Evolutionary conservation across 768 basidiomycete species (phyloP), one percentile per base, ranked within the genome.

Genomic region (Lentinula detonsa): DNA sequence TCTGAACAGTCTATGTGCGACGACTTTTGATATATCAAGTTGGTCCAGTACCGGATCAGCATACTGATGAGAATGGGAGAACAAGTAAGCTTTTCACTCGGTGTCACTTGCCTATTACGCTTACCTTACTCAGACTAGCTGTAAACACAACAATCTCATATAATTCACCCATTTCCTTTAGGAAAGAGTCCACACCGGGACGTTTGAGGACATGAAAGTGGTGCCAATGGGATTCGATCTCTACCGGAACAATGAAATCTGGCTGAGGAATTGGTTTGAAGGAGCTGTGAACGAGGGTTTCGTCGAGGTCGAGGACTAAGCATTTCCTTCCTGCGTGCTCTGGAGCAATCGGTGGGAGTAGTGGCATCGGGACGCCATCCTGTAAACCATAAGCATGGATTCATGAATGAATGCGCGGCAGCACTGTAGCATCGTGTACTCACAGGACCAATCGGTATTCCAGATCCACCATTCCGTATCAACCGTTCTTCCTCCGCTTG

Each of bases 191-290:
- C 15, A 99, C 97, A 10, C 97, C 97, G 11, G 97, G 97, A 54
- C 97, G 89, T 74, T 98, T 98, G 74, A 98, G 91, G 54, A 98
- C 97, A 75, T 98, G 97, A 65, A 98, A 95, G 69, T 99, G 97
- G 73, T 99, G 97, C 84, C 90, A 92, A 70, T 98, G 91, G 65
- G 91, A 95, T 71, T 99, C 97, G 64, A 99, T 99, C 74, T 98
- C 97, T 21, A 99, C 97, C 4, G 97, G 97, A 4, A 99, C 96
- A 64, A 98, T 93, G 74, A 93, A 99, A 77, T 99, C 97, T 39
- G 96, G 94, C 68, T 93, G 90, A 65, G 82, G 83, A 66, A 98
- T 93, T 57, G 95, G 91, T 94, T 97, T 99, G 85, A 99, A 98
- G 73, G 93, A 95, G 70, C 91, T 94, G 75, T 98, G 96, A 18